Conservation (phyloP, 768 basidiomycete species). For the Lyophyllum semitale region DNA sequence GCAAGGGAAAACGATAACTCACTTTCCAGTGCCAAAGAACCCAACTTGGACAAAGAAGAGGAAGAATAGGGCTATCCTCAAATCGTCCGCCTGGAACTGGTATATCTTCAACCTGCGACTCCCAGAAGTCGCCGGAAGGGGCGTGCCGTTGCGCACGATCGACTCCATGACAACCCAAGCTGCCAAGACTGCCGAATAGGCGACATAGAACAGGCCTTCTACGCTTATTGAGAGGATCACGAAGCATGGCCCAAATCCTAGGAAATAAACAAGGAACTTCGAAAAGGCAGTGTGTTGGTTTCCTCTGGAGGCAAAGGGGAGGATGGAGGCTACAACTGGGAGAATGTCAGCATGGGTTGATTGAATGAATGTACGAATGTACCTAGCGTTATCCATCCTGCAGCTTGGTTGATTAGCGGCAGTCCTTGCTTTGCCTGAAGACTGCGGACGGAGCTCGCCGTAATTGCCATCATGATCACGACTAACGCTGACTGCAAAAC, state of each 20-base stretch:
- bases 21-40: slow-evolving; percentile 87
- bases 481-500: slow-evolving; percentile 47
- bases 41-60: slow-evolving; percentile 86
- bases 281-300: slow-evolving; percentile 42
- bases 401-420: slow-evolving; percentile 56
- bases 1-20: slow-evolving; percentile 28
- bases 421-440: slow-evolving; percentile 70
- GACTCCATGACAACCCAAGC: slow-evolving; percentile 72
- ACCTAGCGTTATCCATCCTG: slow-evolving; percentile 72
- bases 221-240: slow-evolving; percentile 80
- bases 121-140: slow-evolving; percentile 6
- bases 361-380: slow-evolving; percentile 4
- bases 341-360: not conserved
- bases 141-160: slow-evolving; percentile 17
- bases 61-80: slow-evolving; percentile 79
- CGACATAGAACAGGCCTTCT: slow-evolving; percentile 79
- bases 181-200: slow-evolving; percentile 61
- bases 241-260: slow-evolving; percentile 76
- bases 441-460: slow-evolving; percentile 55
- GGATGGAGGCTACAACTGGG: slow-evolving; percentile 48
- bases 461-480: slow-evolving; percentile 49
- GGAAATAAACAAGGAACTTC: slow-evolving; percentile 62
- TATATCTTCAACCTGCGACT: slow-evolving; percentile 28
- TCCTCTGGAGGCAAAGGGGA: slow-evolving; percentile 47
- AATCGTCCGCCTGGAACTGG: slow-evolving; percentile 57